Base-by-base conservation (phyloP, 345 rosid genomes). In the Gynandropsis gynandra region DNA sequence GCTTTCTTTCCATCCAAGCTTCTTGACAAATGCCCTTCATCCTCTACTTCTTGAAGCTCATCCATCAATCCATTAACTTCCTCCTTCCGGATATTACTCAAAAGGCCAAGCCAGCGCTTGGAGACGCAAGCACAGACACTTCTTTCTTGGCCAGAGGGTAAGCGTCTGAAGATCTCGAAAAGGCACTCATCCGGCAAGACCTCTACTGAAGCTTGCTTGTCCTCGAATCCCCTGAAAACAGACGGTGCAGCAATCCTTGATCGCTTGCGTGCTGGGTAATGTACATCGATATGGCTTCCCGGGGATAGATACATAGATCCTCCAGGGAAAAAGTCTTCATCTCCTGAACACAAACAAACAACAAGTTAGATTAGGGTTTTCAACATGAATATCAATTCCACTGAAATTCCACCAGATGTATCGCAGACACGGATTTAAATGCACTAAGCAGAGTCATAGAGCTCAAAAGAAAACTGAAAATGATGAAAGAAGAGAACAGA, bases 121-220 rank as follows among this genome's bases (percentile, higher is more conserved):
- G 96, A 87, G 31, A 87, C 95, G 59, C 83, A 76, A 42, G 96
- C 93, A 16, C 75, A 82, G 15, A 79, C 79, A 63, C 89, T 80
- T 80, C 89, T 80, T 61, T 84, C 98, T 58, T 69, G 64, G 16
- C 90, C 84, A 15, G 85, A 85, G 31, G 81, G 78, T 65, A 92
- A 61, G 16, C 89, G 79, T 51, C 93, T 70, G 54, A 92, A 72
- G 61, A 92, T 82, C 74, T 92, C 98, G 48, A 82, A 87, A 44
- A 92, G 69, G 55, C 98, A 92, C 64, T 92, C 98, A 27, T 92
- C 98, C 0, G 96, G 98, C 36, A 92, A 78, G 35, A 76, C 76
- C 15, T 93, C 94, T 6, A 93, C 72, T 1, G 90, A 80, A 60
- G 78, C 57, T 55, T 74, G 58, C 57, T 76, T 80, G 49, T 71